Base-by-base conservation (phyloP, 202 grass and related monocot species). In the Carex arenaria region DNA sequence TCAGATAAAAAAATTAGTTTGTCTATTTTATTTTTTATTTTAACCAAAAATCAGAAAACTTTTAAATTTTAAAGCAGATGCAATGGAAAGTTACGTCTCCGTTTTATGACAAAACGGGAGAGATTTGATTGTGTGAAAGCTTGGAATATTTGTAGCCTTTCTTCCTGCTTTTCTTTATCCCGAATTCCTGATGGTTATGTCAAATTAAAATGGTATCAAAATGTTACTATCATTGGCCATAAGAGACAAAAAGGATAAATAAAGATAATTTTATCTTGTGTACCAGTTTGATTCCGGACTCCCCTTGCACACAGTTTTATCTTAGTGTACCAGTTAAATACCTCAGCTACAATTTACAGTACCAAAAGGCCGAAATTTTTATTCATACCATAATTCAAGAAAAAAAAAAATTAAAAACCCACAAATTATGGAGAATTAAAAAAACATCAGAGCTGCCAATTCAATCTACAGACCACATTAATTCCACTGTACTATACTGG, bases 191-290 rank as follows among this genome's bases (percentile, higher is more conserved):
- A 82, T 51, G 2, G 79, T 55, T 13, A 82, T 82, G 79, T 82
- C 62, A 67, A 82, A 26, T 65, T 82, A 28, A 82, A 82, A 65
- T 82, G 23, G 79, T 45, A 66, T 82, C 79, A 67, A 80, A 54
- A 82, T 82, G 79, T 82, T 82, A 82, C 79, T 12, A 66, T 82
- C 79, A 67, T 52, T 10, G 12, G 12, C 79, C 10, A 32, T 49
- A 54, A 51, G 14, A 82, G 79, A 82, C 79, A 54, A 82, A 82
- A 64, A 51, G n/a, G 20, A 65, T 54, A 20, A 82, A 47, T 15
- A 67, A 80, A 65, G 34, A 53, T 22, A 40, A 36, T 64, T 64
- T 64, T 63, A 80, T 80, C 78, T 36, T 23, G 3, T 47, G 78
- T 80, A 64, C 53, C 26, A 26, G 6, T 61, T 64, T 80, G 56